These are phyloP conservation scores for Pseudogymnoascus sp. DNA, from an alignment of 2,329 filamentous ascomycete genomes.

Conservation along the genomic window DNA sequence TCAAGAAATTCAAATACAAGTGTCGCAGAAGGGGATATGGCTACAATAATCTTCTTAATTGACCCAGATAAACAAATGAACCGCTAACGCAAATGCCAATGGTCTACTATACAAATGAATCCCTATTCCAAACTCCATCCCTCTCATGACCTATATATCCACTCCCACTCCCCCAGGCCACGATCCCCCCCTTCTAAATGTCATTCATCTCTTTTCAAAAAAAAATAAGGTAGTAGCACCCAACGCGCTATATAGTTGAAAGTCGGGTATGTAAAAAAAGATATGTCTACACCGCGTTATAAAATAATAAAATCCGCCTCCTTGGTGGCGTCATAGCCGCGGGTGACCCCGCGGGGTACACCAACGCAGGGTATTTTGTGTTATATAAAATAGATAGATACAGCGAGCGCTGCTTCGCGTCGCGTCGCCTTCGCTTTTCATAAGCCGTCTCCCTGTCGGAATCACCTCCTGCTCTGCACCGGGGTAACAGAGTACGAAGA, in stretches of 20 bases:
- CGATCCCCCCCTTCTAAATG: neutral
- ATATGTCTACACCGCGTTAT: slow-evolving; percentile 3
- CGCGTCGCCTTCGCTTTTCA: neutral
- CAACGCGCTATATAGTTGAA: neutral
- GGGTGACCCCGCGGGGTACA: neutral
- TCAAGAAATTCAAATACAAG: neutral
- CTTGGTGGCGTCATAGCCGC: neutral
- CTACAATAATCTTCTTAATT: neutral
- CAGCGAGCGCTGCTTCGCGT: neutral
- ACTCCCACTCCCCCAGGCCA: neutral
- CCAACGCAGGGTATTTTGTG: neutral
- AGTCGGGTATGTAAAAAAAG: neutral
- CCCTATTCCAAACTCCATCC: slow-evolving; percentile 3
- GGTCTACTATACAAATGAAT: neutral
- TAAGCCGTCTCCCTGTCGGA: neutral
- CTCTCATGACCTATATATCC: neutral
- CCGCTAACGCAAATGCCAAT: slow-evolving; percentile 3
- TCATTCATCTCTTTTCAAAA: neutral
- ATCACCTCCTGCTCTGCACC: slow-evolving; percentile 19
- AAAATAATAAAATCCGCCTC: neutral
- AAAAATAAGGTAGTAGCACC: neutral
- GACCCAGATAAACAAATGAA: neutral
- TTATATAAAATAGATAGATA: slow-evolving; percentile 4
- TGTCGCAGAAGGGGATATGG: neutral
- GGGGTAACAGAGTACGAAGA: slow-evolving; percentile 20